Evolutionary conservation across 495 filamentous ascomycete genomes (phyloP).

Genomic region (Aspergillus heteromorphus): DNA sequence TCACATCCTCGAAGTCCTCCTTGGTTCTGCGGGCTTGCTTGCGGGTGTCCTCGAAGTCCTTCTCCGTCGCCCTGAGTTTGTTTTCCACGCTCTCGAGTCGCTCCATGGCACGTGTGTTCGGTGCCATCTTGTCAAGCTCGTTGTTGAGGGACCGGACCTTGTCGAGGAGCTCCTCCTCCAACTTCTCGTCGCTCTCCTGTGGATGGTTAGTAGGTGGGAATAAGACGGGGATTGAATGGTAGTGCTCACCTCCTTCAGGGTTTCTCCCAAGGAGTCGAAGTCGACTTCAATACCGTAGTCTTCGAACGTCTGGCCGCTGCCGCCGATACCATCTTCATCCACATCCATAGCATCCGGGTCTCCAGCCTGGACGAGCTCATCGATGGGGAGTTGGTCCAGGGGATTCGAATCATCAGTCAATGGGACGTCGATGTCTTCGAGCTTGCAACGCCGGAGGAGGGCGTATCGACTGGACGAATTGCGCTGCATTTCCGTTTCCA

Average conservation of each 20-base stretch:
- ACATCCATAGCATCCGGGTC: constrained; percentile 83
- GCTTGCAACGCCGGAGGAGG: constrained; percentile 80
- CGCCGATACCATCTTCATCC: constrained; percentile 55
- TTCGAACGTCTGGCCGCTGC: constrained; percentile 48
- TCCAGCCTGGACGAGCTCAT: constrained; percentile 66
- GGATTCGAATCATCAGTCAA: constrained; percentile 64
- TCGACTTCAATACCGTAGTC: constrained; percentile 92
- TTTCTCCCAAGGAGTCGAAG: constrained; percentile 81
- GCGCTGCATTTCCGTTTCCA: constrained; percentile 79
- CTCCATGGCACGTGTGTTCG: constrained; percentile 92
- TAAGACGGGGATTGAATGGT: not conserved
- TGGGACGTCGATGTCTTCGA: constrained; percentile 87
- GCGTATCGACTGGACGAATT: constrained; percentile 77
- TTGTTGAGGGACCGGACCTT: constrained; percentile 65
- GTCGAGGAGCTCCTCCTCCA: constrained; percentile 75
- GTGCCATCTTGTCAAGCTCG: constrained; percentile 87
- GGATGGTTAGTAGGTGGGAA: constrained; percentile 19
- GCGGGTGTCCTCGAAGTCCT: constrained; percentile 81
- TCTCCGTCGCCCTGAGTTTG: constrained; percentile 77
- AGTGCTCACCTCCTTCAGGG: constrained; percentile 66
- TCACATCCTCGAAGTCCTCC: constrained; percentile 75
- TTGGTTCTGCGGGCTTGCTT: constrained; percentile 65
- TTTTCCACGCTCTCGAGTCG: constrained; percentile 81
- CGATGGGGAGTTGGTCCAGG: constrained; percentile 80
- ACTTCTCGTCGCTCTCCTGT: constrained; percentile 61